These are phyloP conservation scores for Sarocladiaceae sp. DNA, from an alignment of 2,329 filamentous ascomycete species.

Conservation along the genomic window DNA sequence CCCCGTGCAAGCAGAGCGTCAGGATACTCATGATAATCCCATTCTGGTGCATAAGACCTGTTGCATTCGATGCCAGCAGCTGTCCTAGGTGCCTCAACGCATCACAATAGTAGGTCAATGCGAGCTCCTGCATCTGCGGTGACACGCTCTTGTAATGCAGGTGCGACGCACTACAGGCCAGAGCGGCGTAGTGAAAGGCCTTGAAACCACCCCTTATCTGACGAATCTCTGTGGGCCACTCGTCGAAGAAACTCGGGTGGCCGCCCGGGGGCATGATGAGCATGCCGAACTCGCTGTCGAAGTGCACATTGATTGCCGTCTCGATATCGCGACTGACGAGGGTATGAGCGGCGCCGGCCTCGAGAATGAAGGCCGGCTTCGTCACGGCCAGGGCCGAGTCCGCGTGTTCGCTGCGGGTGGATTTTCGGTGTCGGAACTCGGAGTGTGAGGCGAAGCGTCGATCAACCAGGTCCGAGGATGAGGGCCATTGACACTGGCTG, in stretches of 20 bases:
- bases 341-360: conserved; percentile 10
- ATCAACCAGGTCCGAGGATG: conserved; percentile 11
- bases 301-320: conserved; percentile 15
- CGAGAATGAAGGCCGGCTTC: neutral
- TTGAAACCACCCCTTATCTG: conserved; percentile 21
- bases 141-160: conserved; percentile 16
- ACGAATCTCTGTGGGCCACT: conserved; percentile 24
- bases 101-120: conserved; percentile 19
- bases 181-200: conserved; percentile 23
- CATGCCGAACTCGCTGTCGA: conserved; percentile 16
- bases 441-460: conserved; percentile 9
- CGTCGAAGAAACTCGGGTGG: conserved; percentile 23
- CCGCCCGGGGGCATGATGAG: conserved; percentile 23
- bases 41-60: conserved; percentile 17
- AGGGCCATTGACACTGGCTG: conserved; percentile 10
- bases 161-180: conserved; percentile 22
- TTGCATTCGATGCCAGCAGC: conserved; percentile 12
- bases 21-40: conserved; percentile 19
- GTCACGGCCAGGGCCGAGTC: neutral
- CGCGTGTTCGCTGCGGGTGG: neutral
- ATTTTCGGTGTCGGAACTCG: conserved; percentile 6
- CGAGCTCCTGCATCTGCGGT: conserved; percentile 17
- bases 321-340: conserved; percentile 15
- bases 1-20: conserved; percentile 1
- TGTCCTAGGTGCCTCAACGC: conserved; percentile 16